Conservation (phyloP, 1,284 basidiomycete species). For the Earliella scabrosa region DNA sequence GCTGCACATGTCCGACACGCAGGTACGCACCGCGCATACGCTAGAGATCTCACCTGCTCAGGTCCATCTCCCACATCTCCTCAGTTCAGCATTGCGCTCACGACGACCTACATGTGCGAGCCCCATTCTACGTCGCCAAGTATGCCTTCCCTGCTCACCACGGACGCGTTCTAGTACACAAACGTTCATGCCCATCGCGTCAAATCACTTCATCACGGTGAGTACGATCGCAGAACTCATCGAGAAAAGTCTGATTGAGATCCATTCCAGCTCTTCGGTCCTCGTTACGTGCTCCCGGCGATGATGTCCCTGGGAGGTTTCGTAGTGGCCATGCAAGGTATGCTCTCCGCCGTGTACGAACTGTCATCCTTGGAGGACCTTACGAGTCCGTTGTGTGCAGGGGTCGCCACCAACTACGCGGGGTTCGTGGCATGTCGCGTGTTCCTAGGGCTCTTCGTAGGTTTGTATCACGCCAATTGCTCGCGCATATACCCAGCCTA, state of each 20-base stretch:
- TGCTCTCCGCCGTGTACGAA: neutral
- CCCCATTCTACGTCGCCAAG: too few relatives aligned
- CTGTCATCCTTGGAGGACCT: too few relatives aligned
- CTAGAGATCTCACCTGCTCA: too few relatives aligned
- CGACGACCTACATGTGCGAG: neutral
- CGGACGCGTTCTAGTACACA: conserved; percentile 64
- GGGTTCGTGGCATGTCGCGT: conserved; percentile 62
- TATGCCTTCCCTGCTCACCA: too few relatives aligned
- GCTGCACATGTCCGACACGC: conserved; percentile 32
- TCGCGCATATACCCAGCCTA: too few relatives aligned
- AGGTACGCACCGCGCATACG: conserved; percentile 12
- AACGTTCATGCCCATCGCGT: conserved; percentile 64
- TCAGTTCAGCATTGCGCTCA: neutral
- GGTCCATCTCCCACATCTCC: neutral
- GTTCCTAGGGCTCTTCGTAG: conserved; percentile 70
- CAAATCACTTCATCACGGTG: conserved; percentile 60
- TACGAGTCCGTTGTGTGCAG: too few relatives aligned
- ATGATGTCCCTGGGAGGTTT: conserved; percentile 64
- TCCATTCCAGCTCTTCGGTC: conserved; percentile 49
- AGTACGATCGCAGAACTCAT: neutral
- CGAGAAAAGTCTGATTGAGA: neutral
- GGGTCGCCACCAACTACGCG: conserved; percentile 53
- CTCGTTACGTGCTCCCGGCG: conserved; percentile 57
- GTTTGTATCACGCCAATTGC: conserved; percentile 30
- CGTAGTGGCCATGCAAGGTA: conserved; percentile 57